Conservation (phyloP, 2,329 filamentous ascomycete genomes). For the Xylaria sp. region DNA sequence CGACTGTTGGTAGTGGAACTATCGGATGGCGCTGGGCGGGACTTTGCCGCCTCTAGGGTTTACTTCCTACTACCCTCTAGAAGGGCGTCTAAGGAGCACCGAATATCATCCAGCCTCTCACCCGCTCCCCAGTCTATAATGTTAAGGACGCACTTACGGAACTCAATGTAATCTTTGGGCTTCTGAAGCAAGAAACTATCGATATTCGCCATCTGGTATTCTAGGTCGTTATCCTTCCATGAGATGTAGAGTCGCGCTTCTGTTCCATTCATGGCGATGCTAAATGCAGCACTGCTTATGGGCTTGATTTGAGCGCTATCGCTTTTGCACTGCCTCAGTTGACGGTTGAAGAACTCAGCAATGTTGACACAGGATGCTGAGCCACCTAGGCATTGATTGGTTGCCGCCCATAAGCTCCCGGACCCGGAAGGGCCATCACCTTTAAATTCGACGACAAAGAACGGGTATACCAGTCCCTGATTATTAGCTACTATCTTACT, state of each 20-base stretch:
- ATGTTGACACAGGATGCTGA: slow-evolving; percentile 43
- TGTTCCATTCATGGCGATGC: slow-evolving; percentile 43
- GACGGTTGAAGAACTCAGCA: slow-evolving; percentile 17
- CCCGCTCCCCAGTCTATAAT: slow-evolving; percentile 46
- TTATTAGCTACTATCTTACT: not conserved
- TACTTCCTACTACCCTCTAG: slow-evolving; percentile 1
- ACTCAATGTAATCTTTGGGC: slow-evolving; percentile 37
- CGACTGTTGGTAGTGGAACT: not conserved
- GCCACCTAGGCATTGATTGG: slow-evolving; percentile 45
- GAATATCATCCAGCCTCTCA: slow-evolving; percentile 38
- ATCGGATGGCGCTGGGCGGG: not conserved
- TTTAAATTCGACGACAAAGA: slow-evolving; percentile 42
- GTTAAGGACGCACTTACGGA: slow-evolving; percentile 43
- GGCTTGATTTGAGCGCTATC: slow-evolving; percentile 17
- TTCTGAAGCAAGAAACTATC: slow-evolving; percentile 41
- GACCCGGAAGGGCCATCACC: too few species aligned
- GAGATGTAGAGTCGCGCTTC: slow-evolving; percentile 44
- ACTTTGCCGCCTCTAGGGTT: not conserved
- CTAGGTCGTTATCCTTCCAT: slow-evolving; percentile 42
- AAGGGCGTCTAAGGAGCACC: slow-evolving; percentile 3
- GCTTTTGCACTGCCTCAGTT: slow-evolving; percentile 26
- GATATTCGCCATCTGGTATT: slow-evolving; percentile 41
- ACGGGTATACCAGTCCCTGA: slow-evolving; percentile 33
- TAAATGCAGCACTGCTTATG: slow-evolving; percentile 41
- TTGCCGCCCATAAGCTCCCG: slow-evolving; percentile 44